phyloP scores from a whole-genome alignment of 208 protist genomes.

The Kentomonas sorsogonicus region DNA sequence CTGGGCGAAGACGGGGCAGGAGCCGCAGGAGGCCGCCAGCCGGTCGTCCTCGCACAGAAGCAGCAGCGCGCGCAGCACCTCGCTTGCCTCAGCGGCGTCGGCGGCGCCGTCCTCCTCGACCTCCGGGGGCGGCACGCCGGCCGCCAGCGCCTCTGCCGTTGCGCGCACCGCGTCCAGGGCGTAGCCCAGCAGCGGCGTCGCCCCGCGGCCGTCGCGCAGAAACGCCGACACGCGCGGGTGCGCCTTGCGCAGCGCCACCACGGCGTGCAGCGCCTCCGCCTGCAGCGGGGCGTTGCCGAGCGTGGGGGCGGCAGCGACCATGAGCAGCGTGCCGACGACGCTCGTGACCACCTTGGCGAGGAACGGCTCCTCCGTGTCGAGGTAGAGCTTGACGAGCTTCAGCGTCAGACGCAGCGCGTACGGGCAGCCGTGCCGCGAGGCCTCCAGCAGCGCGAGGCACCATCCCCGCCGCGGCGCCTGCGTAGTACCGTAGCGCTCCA shows the following conservation, averaged over 20 bases:
- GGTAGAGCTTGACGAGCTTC: conserved; percentile 1
- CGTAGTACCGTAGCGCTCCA: not conserved
- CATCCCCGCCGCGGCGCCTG: conserved; percentile 9
- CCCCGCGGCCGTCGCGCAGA: conserved; percentile 41
- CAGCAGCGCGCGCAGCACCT: conserved; percentile 22
- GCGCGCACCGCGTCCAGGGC: conserved; percentile 16
- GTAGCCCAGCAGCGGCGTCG: conserved; percentile 27
- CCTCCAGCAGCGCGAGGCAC: conserved; percentile 21
- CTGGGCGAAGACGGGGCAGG: conserved; percentile 27
- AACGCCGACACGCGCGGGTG: conserved; percentile 44
- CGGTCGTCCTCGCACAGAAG: conserved; percentile 35
- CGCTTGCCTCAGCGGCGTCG: conserved; percentile 22
- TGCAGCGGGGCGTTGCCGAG: conserved; percentile 15
- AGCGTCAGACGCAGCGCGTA: conserved; percentile 9
- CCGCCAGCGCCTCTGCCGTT: not conserved
- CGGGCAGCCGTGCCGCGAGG: conserved; percentile 4
- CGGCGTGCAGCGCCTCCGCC: conserved; percentile 26
- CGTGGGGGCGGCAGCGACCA: conserved; percentile 29
- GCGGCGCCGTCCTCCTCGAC: conserved; percentile 15
- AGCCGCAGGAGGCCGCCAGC: conserved; percentile 30
- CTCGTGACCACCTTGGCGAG: conserved; percentile 41
- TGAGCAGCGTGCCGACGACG: conserved; percentile 45
- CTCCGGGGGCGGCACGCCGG: conserved; percentile 17
- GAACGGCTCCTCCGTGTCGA: conserved; percentile 6
- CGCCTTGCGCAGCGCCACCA: conserved; percentile 37